phyloP scores from a whole-genome alignment of 2,329 filamentous ascomycete genomes.

The Aaosphaeria pasadenensis region DNA sequence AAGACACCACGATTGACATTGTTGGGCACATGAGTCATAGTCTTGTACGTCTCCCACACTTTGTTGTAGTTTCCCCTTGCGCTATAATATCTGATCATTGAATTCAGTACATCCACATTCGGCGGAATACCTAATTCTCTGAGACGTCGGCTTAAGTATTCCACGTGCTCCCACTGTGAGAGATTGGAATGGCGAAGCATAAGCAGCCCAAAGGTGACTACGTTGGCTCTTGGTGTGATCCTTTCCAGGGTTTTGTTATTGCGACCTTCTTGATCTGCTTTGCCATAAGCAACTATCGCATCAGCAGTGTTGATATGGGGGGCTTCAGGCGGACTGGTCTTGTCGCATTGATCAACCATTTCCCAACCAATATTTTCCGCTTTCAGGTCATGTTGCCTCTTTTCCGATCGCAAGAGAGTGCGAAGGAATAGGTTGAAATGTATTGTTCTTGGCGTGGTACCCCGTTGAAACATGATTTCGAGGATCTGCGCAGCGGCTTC shows the following conservation, averaged over 20 bases:
- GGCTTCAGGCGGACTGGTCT: not conserved
- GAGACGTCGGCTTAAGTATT: slow-evolving; percentile 28
- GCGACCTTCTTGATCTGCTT: not conserved
- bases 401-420: slow-evolving; percentile 62
- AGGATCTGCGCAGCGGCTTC: slow-evolving; percentile 71
- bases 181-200: slow-evolving; percentile 27
- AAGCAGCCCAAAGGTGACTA: slow-evolving; percentile 28
- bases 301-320: slow-evolving; percentile 2
- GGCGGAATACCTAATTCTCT: slow-evolving; percentile 15
- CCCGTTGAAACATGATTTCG: slow-evolving; percentile 69
- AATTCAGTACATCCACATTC: slow-evolving; percentile 29
- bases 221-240: slow-evolving; percentile 19
- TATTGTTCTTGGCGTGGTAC: slow-evolving; percentile 66
- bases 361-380: slow-evolving; percentile 35
- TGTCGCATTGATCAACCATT: slow-evolving; percentile 27
- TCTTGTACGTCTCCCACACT: slow-evolving; percentile 26
- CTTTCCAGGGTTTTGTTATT: not conserved
- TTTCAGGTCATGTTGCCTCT: slow-evolving; percentile 17
- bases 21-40: slow-evolving; percentile 16
- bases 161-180: slow-evolving; percentile 32
- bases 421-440: slow-evolving; percentile 82
- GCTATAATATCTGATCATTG: slow-evolving; percentile 27
- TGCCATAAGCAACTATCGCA: slow-evolving; percentile 1
- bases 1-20: slow-evolving; percentile 18
- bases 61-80: slow-evolving; percentile 25